These are phyloP conservation scores for Tricholoma matsutake DNA, from an alignment of 768 basidiomycete species.

Conservation along the genomic window DNA sequence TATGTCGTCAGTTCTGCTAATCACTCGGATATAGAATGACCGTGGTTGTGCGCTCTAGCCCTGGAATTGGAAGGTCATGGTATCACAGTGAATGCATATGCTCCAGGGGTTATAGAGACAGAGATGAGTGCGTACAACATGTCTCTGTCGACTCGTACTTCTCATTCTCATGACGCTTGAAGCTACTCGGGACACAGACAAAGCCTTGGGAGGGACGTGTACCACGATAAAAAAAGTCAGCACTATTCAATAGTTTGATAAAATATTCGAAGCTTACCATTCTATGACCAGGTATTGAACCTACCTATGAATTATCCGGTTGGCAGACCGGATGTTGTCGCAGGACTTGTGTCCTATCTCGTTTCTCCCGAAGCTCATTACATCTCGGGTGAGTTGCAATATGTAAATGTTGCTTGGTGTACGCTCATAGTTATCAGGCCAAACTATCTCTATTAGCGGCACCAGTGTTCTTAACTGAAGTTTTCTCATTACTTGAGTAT, in stretches of 20 bases:
- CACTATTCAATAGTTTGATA: background rate
- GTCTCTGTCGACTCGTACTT: background rate
- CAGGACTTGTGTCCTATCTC: conserved; percentile 34
- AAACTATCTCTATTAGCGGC: background rate
- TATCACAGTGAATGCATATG: background rate
- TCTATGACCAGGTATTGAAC: background rate
- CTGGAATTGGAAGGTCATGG: background rate
- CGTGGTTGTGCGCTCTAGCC: background rate
- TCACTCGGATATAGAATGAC: background rate
- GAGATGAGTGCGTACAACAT: conserved; percentile 2
- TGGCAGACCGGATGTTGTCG: conserved; percentile 26
- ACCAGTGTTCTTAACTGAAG: background rate
- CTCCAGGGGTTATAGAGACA: background rate
- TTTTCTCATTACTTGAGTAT: too few species aligned
- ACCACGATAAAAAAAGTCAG: background rate
- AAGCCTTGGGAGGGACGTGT: background rate
- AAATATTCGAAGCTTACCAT: background rate
- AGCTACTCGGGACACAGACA: background rate
- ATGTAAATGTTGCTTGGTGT: background rate
- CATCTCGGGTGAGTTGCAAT: conserved; percentile 26
- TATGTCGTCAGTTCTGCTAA: background rate
- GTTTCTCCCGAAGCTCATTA: conserved; percentile 29
- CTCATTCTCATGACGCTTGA: too few species aligned
- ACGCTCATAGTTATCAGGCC: background rate
- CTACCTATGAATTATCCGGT: conserved; percentile 6